Percentiles rank a stretch among this genome's conserved stretches.
Evolutionary conservation across 805 yeast genomes (phyloP).

Genomic region (Starmerella roubikii): DNA sequence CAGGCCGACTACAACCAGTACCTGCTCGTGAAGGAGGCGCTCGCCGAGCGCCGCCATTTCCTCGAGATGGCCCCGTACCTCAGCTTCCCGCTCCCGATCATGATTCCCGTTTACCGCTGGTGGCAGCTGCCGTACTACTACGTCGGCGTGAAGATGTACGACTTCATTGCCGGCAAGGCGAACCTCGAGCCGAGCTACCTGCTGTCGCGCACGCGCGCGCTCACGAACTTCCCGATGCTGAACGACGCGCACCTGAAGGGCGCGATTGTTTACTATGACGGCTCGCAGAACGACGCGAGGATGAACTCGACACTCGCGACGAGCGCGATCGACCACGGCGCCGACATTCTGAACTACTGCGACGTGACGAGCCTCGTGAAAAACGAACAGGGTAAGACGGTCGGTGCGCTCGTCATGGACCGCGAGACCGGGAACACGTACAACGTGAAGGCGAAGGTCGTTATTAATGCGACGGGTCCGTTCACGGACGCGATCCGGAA

Average conservation of each 20-base stretch:
- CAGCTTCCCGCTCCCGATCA: slow-evolving; percentile 71
- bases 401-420: slow-evolving; percentile 68
- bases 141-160: slow-evolving; percentile 83
- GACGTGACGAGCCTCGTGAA: slow-evolving; percentile 67
- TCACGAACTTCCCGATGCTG: slow-evolving; percentile 73
- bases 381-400: slow-evolving; percentile 41
- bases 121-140: slow-evolving; percentile 95
- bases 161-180: slow-evolving; percentile 80
- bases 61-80: slow-evolving; percentile 86
- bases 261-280: slow-evolving; percentile 88
- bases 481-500: slow-evolving; percentile 71
- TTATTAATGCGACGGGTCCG: slow-evolving; percentile 92
- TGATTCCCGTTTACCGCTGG: slow-evolving; percentile 91
- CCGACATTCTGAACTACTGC: slow-evolving; percentile 76
- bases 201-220: slow-evolving; percentile 49
- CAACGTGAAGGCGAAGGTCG: slow-evolving; percentile 53
- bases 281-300: slow-evolving; percentile 84
- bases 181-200: slow-evolving; percentile 68
- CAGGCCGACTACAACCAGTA: slow-evolving; percentile 81
- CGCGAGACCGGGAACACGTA: slow-evolving; percentile 43
- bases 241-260: slow-evolving; percentile 70
- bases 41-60: slow-evolving; percentile 75
- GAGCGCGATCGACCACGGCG: slow-evolving; percentile 77
- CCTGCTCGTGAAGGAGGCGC: slow-evolving; percentile 77
- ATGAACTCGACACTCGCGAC: slow-evolving; percentile 76